Base-by-base conservation (phyloP, 345 rosid genomes). In the Schrenkiella parvula region DNA sequence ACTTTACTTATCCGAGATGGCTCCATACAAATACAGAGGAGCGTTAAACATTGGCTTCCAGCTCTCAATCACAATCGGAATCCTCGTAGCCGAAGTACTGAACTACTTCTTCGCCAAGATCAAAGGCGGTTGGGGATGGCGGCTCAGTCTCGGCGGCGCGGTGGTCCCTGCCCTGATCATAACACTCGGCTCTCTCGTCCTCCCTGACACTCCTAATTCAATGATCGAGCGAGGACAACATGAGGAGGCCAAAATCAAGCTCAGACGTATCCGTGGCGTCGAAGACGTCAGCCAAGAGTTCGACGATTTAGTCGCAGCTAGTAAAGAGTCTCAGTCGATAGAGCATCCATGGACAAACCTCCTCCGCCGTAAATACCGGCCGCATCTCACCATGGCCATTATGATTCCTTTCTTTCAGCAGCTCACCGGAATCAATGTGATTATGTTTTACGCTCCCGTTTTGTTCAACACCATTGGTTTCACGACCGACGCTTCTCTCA, bases 101-200 rank as follows among this genome's bases (percentile, higher is more conserved):
- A 95, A 92, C 67, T 95, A 86, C 57, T 91, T 88, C 86, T 95
- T 95, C n/a, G 81, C 83, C 11, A 88, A 92, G 70, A 88, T 95
- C 62, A 60, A 87, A 31, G 89, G 92, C 18, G 91, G 95, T 0
- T 89, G 92, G 96, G 98, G 99, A 26, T 95, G 99, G 99, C 59
- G 99, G 39, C 61, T 95, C 79, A 92, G 99, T 38, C 78, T 95
- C 14, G 99, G 99, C 0, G 98, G 99, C 1, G 99, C 98, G 9
- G 81, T 95, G 83, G 99, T 95, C 13, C 99, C 99, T 0, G 98
- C 98, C n/a, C 77, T 92, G 2, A 92, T 95, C 70, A 89, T 95
- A 73, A 81, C 89, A 6, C 1, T 86, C 10, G 99, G 99, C 32
- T 83, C 99, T 1, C 43, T 92, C 2, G 56, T 88, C 78, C 97